phyloP scores from a whole-genome alignment of 768 basidiomycete species.

The Thelephora aurantiotincta region DNA sequence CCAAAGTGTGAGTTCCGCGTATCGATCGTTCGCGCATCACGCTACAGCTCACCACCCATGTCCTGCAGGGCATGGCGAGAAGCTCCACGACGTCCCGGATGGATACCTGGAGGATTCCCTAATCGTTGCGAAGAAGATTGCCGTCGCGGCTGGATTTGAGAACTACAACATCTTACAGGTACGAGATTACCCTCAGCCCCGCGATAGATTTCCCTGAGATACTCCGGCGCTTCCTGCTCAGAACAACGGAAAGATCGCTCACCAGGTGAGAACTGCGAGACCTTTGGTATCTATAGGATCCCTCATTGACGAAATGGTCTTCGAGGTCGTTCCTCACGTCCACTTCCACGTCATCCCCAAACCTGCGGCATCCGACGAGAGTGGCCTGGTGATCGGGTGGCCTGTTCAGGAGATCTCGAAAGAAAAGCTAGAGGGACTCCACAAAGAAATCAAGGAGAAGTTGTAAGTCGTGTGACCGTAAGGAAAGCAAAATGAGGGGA shows the following conservation, averaged over 20 bases:
- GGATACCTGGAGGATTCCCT: conserved; percentile 66
- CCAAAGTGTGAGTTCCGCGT: conserved; percentile 59
- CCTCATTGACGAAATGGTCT: neutral
- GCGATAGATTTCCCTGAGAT: neutral
- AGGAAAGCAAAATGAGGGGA: no score
- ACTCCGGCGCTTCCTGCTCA: conserved; percentile 13
- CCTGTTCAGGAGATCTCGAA: conserved; percentile 42
- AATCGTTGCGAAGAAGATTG: conserved; percentile 80
- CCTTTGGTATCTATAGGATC: neutral
- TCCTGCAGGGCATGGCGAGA: conserved; percentile 63
- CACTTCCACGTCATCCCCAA: conserved; percentile 95
- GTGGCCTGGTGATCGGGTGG: conserved; percentile 80
- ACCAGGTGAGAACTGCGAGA: conserved; percentile 16
- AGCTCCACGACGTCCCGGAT: conserved; percentile 81
- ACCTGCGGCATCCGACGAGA: conserved; percentile 40
- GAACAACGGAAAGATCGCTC: conserved; percentile 57
- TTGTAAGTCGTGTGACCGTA: conserved; percentile 17
- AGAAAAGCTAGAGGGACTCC: conserved; percentile 46
- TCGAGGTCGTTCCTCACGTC: conserved; percentile 66
- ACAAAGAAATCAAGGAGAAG: conserved; percentile 45
- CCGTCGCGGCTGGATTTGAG: conserved; percentile 52
- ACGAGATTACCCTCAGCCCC: neutral
- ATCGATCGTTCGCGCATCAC: neutral
- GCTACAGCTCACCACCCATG: neutral
- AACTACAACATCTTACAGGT: conserved; percentile 84